phyloP scores from a whole-genome alignment of 139 green algal species.

The Chlorella sp. region DNA sequence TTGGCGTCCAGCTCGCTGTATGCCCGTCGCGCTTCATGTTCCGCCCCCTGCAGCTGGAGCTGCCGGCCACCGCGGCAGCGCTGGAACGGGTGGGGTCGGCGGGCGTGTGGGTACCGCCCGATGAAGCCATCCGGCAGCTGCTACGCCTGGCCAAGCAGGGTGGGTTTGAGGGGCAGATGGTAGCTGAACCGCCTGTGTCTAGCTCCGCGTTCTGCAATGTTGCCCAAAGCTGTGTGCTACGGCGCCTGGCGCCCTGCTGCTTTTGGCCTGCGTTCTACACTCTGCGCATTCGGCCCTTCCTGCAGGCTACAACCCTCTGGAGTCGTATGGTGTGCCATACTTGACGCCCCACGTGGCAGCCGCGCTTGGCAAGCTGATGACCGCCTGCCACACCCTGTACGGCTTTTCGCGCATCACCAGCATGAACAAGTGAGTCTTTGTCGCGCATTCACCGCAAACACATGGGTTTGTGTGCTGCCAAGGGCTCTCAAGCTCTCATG shows the following conservation, averaged over 20 bases:
- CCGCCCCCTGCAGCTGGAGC: neutral
- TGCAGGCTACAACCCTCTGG: conserved; percentile 59
- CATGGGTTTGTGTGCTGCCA: too few relatives aligned
- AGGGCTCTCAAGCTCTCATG: neutral
- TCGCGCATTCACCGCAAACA: too few relatives aligned
- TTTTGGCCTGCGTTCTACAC: neutral
- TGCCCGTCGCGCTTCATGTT: too few relatives aligned
- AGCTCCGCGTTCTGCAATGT: neutral
- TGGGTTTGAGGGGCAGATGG: neutral
- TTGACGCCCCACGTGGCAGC: conserved; percentile 36
- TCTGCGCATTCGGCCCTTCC: neutral
- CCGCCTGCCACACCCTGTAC: conserved; percentile 59
- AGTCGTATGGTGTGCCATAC: conserved; percentile 52
- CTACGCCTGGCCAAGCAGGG: conserved; percentile 55
- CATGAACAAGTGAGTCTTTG: conserved; percentile 20
- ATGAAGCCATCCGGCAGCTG: conserved; percentile 26
- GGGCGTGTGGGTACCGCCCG: conserved; percentile 25
- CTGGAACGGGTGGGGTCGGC: neutral
- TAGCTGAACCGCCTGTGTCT: neutral
- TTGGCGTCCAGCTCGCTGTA: too few relatives aligned
- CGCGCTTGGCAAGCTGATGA: conserved; percentile 51
- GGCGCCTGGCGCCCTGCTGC: neutral
- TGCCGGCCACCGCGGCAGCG: conserved; percentile 18
- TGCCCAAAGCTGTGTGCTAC: neutral
- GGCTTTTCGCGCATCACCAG: conserved; percentile 32